Percentiles rank a stretch among this genome's conserved stretches.
Conservation (phyloP, 768 basidiomycete species). For the Galerina marginata region DNA sequence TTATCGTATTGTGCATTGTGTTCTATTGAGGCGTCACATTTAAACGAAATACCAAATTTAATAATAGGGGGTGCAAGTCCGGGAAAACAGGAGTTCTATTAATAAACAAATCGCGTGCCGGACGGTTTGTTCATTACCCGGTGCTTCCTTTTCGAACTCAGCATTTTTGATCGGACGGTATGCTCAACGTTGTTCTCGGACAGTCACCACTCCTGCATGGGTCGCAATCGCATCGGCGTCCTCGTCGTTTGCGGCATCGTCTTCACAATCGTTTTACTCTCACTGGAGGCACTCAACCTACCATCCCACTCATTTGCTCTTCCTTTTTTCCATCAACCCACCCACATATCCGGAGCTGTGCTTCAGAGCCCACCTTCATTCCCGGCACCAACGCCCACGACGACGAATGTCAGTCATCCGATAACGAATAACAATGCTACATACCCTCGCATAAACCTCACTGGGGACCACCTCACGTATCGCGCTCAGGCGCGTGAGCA, state of each 20-base stretch:
- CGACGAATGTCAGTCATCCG: neutral
- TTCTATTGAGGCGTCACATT: too few species aligned
- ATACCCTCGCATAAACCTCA: constrained; percentile 12
- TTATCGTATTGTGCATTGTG: too few species aligned
- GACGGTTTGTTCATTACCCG: too few species aligned
- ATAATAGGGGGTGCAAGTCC: too few species aligned
- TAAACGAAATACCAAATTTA: too few species aligned
- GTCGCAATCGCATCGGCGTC: neutral
- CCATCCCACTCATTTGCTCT: constrained; percentile 1
- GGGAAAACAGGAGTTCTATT: too few species aligned
- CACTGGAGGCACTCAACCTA: neutral
- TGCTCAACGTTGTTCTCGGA: neutral
- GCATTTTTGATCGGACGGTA: too few species aligned
- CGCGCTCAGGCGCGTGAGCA: neutral
- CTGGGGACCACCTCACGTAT: neutral
- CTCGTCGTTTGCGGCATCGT: constrained; percentile 6
- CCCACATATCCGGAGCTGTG: neutral
- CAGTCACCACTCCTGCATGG: neutral
- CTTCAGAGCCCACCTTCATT: neutral
- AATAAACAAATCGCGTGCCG: too few species aligned
- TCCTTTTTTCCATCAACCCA: neutral
- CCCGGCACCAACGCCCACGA: neutral
- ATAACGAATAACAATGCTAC: constrained; percentile 18
- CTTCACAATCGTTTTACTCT: constrained; percentile 5
- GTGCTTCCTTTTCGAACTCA: too few species aligned